Conservation (phyloP, 1,284 basidiomycete genomes). For the Microbotryum lychnidis-dioicae region DNA sequence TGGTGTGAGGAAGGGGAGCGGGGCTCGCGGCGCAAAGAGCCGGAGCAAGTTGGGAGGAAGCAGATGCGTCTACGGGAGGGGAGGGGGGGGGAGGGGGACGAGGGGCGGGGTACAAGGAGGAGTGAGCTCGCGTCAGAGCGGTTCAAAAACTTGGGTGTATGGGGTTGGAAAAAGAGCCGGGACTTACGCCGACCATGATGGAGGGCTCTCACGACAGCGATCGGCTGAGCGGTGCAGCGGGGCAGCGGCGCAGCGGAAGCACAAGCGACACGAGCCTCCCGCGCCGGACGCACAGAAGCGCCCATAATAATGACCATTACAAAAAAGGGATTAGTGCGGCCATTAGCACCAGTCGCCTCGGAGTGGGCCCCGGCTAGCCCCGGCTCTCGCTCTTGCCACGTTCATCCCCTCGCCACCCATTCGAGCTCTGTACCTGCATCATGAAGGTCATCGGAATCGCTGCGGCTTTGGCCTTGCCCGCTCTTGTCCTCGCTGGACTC, state of each 20-base stretch:
- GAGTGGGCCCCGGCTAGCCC: neutral
- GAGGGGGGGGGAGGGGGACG: neutral
- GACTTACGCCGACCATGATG: conserved; percentile 25
- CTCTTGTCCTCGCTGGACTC: conserved; percentile 52
- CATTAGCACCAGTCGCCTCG: too few species aligned
- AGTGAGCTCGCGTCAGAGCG: neutral
- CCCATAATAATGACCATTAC: too few species aligned
- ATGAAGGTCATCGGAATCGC: conserved; percentile 14
- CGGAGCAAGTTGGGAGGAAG: conserved; percentile 88
- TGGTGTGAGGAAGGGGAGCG: conserved; percentile 72
- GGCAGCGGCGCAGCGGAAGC: too few species aligned
- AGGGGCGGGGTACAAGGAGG: neutral
- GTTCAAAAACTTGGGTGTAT: neutral
- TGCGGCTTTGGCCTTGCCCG: conserved; percentile 1
- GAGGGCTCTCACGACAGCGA: neutral
- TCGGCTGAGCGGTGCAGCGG: too few species aligned
- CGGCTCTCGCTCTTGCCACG: neutral
- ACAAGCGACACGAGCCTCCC: too few species aligned
- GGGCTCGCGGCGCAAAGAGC: conserved; percentile 84
- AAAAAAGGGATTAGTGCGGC: too few species aligned
- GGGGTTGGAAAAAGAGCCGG: neutral
- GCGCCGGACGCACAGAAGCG: too few species aligned
- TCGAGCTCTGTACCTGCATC: neutral
- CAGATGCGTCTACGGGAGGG: conserved; percentile 41
- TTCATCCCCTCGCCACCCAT: neutral